Percentiles rank a stretch among this genome's conserved stretches.
Evolutionary conservation across 2,329 filamentous ascomycete genomes (phyloP).

Genomic region (Fusarium tuaranense): DNA sequence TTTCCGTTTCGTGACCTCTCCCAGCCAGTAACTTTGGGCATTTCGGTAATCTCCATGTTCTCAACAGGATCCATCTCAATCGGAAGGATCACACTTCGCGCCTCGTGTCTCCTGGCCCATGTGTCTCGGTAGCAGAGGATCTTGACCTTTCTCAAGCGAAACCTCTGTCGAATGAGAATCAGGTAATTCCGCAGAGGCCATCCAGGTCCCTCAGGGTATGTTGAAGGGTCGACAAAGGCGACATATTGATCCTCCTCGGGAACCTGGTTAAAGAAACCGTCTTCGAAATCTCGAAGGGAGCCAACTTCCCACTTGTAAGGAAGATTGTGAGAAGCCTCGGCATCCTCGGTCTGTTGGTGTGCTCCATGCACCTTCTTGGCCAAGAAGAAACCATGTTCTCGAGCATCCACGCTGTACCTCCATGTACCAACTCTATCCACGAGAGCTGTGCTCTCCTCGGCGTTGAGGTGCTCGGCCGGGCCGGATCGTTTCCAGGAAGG

Average conservation of each 20-base stretch:
- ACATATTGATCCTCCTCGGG: constrained; percentile 82
- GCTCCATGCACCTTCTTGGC: constrained; percentile 75
- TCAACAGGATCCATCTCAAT: constrained; percentile 66
- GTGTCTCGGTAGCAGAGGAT: constrained; percentile 92
- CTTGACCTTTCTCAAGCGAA: constrained; percentile 80
- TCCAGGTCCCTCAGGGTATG: constrained; percentile 86
- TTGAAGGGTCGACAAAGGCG: constrained; percentile 92
- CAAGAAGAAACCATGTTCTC: constrained; percentile 96
- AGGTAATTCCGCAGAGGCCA: constrained; percentile 95
- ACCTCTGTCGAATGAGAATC: constrained; percentile 85
- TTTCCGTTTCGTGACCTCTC: constrained; percentile 86
- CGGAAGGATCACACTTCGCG: constrained; percentile 82
- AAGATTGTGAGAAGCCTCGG: constrained; percentile 61
- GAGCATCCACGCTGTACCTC: constrained; percentile 82
- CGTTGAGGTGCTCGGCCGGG: constrained; percentile 66
- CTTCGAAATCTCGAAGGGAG: constrained; percentile 82
- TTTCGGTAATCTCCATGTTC: constrained; percentile 59
- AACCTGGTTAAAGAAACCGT: constrained; percentile 84
- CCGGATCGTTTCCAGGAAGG: constrained; percentile 79
- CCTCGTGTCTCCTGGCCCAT: constrained; percentile 80
- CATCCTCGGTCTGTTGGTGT: constrained; percentile 59
- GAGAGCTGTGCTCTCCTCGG: constrained; percentile 80
- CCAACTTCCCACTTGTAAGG: constrained; percentile 83
- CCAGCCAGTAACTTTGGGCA: constrained; percentile 97
- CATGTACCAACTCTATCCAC: constrained; percentile 89